Conservation (phyloP, 768 basidiomycete species). For the Wakefieldia striispora region DNA sequence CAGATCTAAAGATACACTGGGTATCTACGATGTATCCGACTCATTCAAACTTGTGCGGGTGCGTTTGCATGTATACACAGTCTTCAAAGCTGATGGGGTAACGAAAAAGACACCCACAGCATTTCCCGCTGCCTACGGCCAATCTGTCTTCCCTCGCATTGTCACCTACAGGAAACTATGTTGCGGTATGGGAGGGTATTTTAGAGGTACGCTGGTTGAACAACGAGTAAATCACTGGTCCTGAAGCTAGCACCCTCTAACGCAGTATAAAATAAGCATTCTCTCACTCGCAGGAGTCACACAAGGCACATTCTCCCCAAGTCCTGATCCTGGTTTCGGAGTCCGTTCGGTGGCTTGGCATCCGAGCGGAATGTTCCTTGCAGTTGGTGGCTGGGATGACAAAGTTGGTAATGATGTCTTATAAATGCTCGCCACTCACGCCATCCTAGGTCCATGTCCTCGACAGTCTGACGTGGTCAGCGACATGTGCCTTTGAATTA, state of each 20-base stretch:
- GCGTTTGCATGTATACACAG: constrained; percentile 3
- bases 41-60: constrained; percentile 74
- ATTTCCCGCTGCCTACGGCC: constrained; percentile 77
- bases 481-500: constrained; percentile 60
- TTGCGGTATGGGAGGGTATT: constrained; percentile 83
- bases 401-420: constrained; percentile 46
- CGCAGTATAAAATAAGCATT: constrained; percentile 74
- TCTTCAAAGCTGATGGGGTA: constrained; percentile 14
- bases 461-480: constrained; percentile 73
- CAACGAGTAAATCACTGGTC: background rate
- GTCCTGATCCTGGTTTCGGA: constrained; percentile 79
- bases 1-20: constrained; percentile 83
- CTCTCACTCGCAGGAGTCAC: constrained; percentile 63
- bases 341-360: constrained; percentile 82
- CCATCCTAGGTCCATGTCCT: constrained; percentile 64
- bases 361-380: constrained; percentile 79
- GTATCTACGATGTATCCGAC: constrained; percentile 75
- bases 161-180: constrained; percentile 71
- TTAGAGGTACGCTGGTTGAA: constrained; percentile 59
- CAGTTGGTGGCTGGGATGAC: constrained; percentile 86
- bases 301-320: constrained; percentile 66
- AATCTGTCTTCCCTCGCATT: constrained; percentile 69
- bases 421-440: background rate
- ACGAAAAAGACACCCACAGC: constrained; percentile 44
- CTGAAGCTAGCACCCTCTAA: background rate